A percentile compares a stretch with the other conserved stretches of the same genome.
Conservation (phyloP, 768 basidiomycete genomes). For the Lactarius hengduanensis region DNA sequence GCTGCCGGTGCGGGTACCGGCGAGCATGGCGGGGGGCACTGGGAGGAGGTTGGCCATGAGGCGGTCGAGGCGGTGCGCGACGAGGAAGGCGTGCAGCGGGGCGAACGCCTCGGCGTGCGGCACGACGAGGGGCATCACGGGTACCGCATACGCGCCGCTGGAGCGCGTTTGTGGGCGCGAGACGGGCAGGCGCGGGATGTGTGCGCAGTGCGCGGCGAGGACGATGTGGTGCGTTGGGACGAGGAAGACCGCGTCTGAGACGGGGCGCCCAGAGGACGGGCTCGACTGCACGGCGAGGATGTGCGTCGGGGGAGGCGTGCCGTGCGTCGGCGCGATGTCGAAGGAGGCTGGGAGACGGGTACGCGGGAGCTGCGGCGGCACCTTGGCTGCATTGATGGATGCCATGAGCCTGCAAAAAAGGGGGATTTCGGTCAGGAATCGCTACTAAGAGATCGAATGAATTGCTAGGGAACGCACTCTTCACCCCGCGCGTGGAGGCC, state of each 20-base stretch:
- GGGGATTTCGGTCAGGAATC: slow-evolving; percentile 1
- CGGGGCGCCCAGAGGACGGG: slow-evolving; percentile 40
- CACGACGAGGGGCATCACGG: slow-evolving; percentile 66
- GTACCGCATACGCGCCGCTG: slow-evolving; percentile 40
- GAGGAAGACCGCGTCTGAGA: slow-evolving; percentile 42
- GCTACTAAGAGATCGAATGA: neutral
- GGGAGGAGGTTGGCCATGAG: slow-evolving; percentile 67
- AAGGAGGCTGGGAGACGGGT: slow-evolving; percentile 25
- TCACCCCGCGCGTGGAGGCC: slow-evolving; percentile 46
- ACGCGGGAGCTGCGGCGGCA: slow-evolving; percentile 27
- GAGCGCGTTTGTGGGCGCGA: slow-evolving; percentile 29
- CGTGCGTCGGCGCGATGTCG: slow-evolving; percentile 18
- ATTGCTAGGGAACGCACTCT: slow-evolving; percentile 37
- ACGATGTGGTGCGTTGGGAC: slow-evolving; percentile 64
- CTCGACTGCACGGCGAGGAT: slow-evolving; percentile 40
- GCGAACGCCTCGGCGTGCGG: slow-evolving; percentile 71
- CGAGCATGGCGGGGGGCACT: slow-evolving; percentile 37
- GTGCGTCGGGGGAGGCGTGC: slow-evolving; percentile 21
- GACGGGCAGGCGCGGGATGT: slow-evolving; percentile 51
- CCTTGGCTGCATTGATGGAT: slow-evolving; percentile 18
- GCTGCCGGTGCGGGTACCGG: slow-evolving; percentile 15
- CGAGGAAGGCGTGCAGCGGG: slow-evolving; percentile 63
- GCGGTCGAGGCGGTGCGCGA: slow-evolving; percentile 58
- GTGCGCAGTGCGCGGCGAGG: slow-evolving; percentile 58
- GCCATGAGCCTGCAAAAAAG: slow-evolving; percentile 20